phyloP scores from a whole-genome alignment of 768 basidiomycete genomes.

The Pisolithus orientalis region DNA sequence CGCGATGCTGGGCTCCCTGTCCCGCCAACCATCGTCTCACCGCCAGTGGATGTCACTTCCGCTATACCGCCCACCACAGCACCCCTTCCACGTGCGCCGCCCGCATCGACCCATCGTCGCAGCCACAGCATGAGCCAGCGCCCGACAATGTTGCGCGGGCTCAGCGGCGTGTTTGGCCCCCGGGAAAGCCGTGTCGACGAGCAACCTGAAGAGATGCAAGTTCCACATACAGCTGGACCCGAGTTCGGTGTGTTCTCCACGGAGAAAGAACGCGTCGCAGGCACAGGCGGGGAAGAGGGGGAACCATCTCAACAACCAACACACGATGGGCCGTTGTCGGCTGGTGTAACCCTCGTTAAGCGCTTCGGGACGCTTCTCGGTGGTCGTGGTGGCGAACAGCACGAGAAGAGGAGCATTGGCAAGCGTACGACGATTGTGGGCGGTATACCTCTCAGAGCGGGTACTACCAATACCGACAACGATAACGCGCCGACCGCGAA shows the following conservation, averaged over 20 bases:
- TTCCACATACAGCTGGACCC: constrained; percentile 61
- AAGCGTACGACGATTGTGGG: constrained; percentile 50
- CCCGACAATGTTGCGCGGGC: constrained; percentile 47
- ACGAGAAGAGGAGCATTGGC: constrained; percentile 30
- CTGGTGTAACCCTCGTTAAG: constrained; percentile 68
- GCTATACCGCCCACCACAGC: constrained; percentile 24
- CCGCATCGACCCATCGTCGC: constrained; percentile 71
- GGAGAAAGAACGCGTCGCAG: constrained; percentile 26
- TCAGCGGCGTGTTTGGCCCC: constrained; percentile 56
- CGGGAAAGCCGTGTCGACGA: constrained; percentile 36
- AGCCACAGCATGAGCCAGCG: constrained; percentile 82
- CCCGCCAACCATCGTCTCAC: constrained; percentile 26
- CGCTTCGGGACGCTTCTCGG: constrained; percentile 70
- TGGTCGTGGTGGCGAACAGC: constrained; percentile 38
- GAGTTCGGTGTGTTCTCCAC: constrained; percentile 51
- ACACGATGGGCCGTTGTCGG: constrained; percentile 35
- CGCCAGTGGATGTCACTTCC: constrained; percentile 24
- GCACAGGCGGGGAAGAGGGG: constrained; percentile 11
- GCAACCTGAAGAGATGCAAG: constrained; percentile 31
- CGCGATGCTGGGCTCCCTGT: constrained; percentile 54
- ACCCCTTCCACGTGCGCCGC: constrained; percentile 58
- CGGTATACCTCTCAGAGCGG: constrained; percentile 32
- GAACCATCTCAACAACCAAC: constrained; percentile 7
- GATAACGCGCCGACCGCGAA: constrained; percentile 20
- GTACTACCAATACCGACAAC: constrained; percentile 27